A percentile compares a stretch with the other conserved stretches of the same genome.
These are phyloP conservation scores for Trypanosomatidae sp. DNA, from an alignment of 208 protist species.

Conservation along the genomic window DNA sequence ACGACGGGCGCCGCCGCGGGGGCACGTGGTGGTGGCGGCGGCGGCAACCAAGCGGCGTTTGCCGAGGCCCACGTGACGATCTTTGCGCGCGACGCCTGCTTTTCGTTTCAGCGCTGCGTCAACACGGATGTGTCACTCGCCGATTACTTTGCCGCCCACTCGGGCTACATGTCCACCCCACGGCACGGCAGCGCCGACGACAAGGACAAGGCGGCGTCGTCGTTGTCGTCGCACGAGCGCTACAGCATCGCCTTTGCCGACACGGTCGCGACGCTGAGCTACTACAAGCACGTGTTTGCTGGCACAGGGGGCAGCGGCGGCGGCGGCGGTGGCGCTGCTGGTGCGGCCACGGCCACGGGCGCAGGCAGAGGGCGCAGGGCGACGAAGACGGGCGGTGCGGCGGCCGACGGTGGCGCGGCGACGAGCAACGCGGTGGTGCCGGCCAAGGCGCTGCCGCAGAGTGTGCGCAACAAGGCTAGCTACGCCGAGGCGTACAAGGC, in stretches of 20 bases:
- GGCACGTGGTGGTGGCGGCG: too few species aligned
- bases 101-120: conserved; percentile 49
- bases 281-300: conserved; percentile 57
- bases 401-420: background rate
- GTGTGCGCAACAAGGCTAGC: conserved; percentile 17
- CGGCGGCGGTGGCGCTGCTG: background rate
- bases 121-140: conserved; percentile 23
- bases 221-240: conserved; percentile 18
- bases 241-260: conserved; percentile 77
- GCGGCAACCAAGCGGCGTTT: too few species aligned
- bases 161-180: conserved; percentile 4
- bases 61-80: conserved; percentile 73
- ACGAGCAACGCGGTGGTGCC: conserved; percentile 12
- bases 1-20: too few species aligned
- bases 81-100: conserved; percentile 64
- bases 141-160: conserved; percentile 41
- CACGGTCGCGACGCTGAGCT: conserved; percentile 56
- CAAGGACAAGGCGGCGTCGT: conserved; percentile 11
- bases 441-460: conserved; percentile 29
- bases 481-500: conserved; percentile 44
- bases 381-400: background rate
- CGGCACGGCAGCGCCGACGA: background rate
- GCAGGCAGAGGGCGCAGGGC: background rate
- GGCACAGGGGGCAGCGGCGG: conserved; percentile 11
- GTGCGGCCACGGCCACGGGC: conserved; percentile 2